Evolutionary conservation across 2,329 filamentous ascomycete genomes (phyloP).

Genomic region (Lanzia echinophila): DNA sequence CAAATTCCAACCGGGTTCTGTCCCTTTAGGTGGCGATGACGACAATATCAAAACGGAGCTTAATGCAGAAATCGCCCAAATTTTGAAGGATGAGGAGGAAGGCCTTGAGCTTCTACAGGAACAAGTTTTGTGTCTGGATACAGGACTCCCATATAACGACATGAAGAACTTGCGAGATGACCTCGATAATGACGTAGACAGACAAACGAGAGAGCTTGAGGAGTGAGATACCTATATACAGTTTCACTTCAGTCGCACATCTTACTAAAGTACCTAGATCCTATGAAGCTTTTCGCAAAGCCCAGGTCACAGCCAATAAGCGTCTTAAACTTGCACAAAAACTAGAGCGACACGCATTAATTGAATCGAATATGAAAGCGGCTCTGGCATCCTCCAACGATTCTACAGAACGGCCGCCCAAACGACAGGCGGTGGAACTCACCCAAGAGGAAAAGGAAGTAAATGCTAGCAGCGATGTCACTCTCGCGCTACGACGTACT

Average conservation of each 20-base stretch:
- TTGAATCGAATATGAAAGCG: constrained; percentile 42
- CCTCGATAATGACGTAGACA: constrained; percentile 58
- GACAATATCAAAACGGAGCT: constrained; percentile 62
- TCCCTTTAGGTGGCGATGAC: constrained; percentile 40
- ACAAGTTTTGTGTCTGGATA: constrained; percentile 58
- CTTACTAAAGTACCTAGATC: constrained; percentile 12
- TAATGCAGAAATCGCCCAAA: constrained; percentile 70
- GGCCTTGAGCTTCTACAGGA: constrained; percentile 75
- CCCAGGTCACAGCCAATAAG: constrained; percentile 71
- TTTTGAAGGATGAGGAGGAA: constrained; percentile 71
- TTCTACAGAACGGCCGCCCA: constrained; percentile 31
- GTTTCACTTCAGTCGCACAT: not conserved
- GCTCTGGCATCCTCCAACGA: constrained; percentile 27
- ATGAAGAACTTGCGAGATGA: constrained; percentile 57
- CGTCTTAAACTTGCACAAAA: constrained; percentile 66
- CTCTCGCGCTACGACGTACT: constrained; percentile 72
- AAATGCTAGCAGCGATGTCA: constrained; percentile 76
- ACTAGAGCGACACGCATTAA: constrained; percentile 69
- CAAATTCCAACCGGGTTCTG: constrained; percentile 51
- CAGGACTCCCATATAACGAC: constrained; percentile 43
- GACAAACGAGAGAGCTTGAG: constrained; percentile 64
- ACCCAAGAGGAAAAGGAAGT: constrained; percentile 64
- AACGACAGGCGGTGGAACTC: constrained; percentile 16
- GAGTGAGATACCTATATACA: constrained; percentile 53
- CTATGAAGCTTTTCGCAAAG: constrained; percentile 64